These are phyloP conservation scores for Colletotrichum chrysophilum DNA, from an alignment of 2,329 filamentous ascomycete species.

Conservation along the genomic window DNA sequence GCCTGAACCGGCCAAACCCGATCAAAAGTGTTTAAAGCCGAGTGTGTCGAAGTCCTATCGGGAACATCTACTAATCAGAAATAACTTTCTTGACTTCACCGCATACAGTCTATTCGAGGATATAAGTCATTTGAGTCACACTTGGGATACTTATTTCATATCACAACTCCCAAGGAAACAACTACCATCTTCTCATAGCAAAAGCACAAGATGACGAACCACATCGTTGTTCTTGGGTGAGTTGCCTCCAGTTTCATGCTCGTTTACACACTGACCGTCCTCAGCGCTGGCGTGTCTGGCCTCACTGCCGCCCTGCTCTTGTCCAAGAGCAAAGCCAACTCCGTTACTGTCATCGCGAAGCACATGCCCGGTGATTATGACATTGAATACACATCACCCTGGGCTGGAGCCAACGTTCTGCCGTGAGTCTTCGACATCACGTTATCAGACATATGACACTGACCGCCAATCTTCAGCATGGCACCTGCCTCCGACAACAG, in stretches of 20 bases:
- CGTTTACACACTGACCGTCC: background rate
- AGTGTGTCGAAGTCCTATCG: background rate
- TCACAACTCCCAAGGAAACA: background rate
- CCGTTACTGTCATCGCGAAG: conserved; percentile 58
- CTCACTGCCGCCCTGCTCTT: conserved; percentile 56
- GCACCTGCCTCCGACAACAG: conserved; percentile 35
- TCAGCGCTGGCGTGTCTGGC: conserved; percentile 54
- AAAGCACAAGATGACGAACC: conserved; percentile 54
- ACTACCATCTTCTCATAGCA: too few relatives aligned
- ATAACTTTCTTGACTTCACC: background rate
- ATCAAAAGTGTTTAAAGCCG: background rate
- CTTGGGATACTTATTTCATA: fast-evolving
- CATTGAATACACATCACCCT: conserved; percentile 82
- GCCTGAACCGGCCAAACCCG: background rate
- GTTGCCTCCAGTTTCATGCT: background rate
- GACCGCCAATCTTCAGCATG: conserved; percentile 34
- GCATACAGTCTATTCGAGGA: background rate
- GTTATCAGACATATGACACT: background rate
- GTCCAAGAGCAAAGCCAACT: conserved; percentile 47
- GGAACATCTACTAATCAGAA: background rate
- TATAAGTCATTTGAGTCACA: background rate
- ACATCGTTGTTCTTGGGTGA: conserved; percentile 44
- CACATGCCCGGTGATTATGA: conserved; percentile 89
- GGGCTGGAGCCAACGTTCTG: conserved; percentile 78
- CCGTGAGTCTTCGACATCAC: conserved; percentile 53